Percentiles rank a stretch among this genome's conserved stretches.
Conservation (phyloP, 371 early-diverging fungal genomes). For the Nematocida ausubeli region DNA sequence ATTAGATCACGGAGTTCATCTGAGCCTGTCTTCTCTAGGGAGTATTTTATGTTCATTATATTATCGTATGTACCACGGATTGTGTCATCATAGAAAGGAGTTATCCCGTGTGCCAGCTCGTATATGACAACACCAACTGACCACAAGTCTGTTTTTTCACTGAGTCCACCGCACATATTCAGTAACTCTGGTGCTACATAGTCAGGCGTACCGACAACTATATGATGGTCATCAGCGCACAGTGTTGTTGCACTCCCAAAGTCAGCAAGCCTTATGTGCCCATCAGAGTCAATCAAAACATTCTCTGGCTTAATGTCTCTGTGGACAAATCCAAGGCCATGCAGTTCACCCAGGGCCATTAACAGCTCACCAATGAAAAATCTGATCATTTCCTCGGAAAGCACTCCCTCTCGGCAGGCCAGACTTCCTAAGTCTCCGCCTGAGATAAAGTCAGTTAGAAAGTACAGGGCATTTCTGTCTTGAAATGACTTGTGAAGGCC, state of each 20-base stretch:
- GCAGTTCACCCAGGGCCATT: slow-evolving; percentile 64
- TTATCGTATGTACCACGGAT: slow-evolving; percentile 85
- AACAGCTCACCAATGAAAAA: slow-evolving; percentile 68
- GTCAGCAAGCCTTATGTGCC: slow-evolving; percentile 78
- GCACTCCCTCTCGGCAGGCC: slow-evolving; percentile 69
- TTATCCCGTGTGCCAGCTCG: slow-evolving; percentile 81
- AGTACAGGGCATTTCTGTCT: slow-evolving; percentile 71
- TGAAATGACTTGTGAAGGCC: slow-evolving; percentile 71
- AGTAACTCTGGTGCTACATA: slow-evolving; percentile 92
- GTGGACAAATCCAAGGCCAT: slow-evolving; percentile 65
- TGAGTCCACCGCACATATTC: slow-evolving; percentile 73
- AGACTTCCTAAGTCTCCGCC: slow-evolving; percentile 79
- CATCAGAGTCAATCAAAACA: slow-evolving; percentile 73
- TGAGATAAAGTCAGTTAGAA: slow-evolving; percentile 77
- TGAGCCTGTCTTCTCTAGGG: slow-evolving; percentile 37
- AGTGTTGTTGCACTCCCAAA: slow-evolving; percentile 74
- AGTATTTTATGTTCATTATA: slow-evolving; percentile 67
- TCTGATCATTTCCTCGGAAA: slow-evolving; percentile 67
- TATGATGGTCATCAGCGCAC: slow-evolving; percentile 71
- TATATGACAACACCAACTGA: slow-evolving; percentile 91
- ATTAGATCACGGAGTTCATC: slow-evolving; percentile 63
- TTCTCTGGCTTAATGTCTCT: slow-evolving; percentile 83
- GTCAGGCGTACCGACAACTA: slow-evolving; percentile 89
- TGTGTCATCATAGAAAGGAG: slow-evolving; percentile 87
- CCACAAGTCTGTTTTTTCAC: slow-evolving; percentile 85